A percentile compares a stretch with the other conserved stretches of the same genome.
These are phyloP conservation scores for Gossypium stocksii DNA, from an alignment of 345 rosid genomes.

Conservation along the genomic window DNA sequence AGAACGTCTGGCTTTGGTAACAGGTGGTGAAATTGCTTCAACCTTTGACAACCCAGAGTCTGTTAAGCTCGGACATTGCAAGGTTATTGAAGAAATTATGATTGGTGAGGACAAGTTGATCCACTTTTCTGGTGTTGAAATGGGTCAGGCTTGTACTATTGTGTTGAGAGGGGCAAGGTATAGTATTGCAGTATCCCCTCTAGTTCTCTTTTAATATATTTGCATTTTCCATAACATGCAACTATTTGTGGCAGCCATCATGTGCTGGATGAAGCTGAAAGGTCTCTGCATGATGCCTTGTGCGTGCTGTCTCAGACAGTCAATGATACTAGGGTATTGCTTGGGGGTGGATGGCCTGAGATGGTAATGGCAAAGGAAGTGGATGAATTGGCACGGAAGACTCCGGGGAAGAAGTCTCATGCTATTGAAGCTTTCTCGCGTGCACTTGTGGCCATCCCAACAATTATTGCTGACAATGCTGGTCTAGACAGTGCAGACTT, in stretches of 20 bases:
- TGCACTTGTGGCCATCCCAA: constrained; percentile 81
- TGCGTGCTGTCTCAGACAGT: constrained; percentile 96
- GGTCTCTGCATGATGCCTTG: constrained; percentile 94
- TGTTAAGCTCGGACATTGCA: constrained; percentile 92
- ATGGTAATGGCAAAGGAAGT: constrained; percentile 98
- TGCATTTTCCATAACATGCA: neutral
- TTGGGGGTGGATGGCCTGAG: constrained; percentile 99
- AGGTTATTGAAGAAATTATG: constrained; percentile 96
- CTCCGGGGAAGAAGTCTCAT: constrained; percentile 95
- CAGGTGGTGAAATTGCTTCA: constrained; percentile 97
- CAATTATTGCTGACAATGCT: constrained; percentile 92
- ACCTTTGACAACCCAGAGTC: constrained; percentile 99
- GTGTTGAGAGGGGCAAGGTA: constrained; percentile 97
- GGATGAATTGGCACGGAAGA: constrained; percentile 85
- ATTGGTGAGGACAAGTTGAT: constrained; percentile 98
- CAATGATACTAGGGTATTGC: constrained; percentile 80
- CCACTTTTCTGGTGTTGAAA: constrained; percentile 89
- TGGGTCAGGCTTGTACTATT: constrained; percentile 98
- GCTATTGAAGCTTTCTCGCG: constrained; percentile 93
- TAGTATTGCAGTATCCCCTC: neutral
- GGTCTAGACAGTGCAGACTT: constrained; percentile 98
- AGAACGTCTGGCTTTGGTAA: constrained; percentile 86
- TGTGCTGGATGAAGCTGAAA: constrained; percentile 97
- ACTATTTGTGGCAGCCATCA: constrained; percentile 56
- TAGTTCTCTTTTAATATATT: constrained; percentile 7